Percentiles rank a stretch among this genome's conserved stretches.
phyloP scores from a whole-genome alignment of 176 grass and related monocot species.

The Eragrostis curvula region DNA sequence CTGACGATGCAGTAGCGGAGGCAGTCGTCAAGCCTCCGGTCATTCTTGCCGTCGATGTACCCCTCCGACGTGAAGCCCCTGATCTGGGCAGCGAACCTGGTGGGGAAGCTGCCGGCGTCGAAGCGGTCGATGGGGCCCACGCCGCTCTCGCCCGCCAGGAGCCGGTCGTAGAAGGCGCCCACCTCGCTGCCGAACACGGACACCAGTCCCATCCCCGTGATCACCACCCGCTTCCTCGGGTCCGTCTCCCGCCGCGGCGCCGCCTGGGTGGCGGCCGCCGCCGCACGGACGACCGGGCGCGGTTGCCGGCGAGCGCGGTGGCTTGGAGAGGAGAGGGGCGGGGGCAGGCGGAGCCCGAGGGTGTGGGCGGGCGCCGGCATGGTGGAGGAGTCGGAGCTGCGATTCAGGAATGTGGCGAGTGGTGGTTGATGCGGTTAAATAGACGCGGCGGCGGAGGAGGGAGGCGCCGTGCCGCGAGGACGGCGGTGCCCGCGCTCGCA shows the following conservation, averaged over 20 bases:
- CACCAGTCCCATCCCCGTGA: constrained; percentile 93
- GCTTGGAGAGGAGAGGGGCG: not conserved
- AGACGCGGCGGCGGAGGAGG: not conserved
- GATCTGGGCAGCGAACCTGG: constrained; percentile 91
- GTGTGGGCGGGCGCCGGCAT: constrained; percentile 48
- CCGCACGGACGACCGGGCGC: constrained; percentile 40
- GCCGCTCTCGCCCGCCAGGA: constrained; percentile 85
- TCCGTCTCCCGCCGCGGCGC: constrained; percentile 69
- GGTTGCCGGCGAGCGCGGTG: constrained; percentile 24
- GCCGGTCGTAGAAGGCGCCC: constrained; percentile 74
- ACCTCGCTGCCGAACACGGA: constrained; percentile 91
- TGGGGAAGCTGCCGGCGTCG: constrained; percentile 80
- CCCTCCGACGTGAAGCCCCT: constrained; percentile 86
- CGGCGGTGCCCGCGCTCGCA: not conserved
- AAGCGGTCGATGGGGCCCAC: constrained; percentile 84
- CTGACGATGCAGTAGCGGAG: constrained; percentile 90
- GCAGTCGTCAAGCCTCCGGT: constrained; percentile 80
- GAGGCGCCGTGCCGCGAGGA: constrained; percentile 40
- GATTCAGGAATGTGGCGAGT: not conserved
- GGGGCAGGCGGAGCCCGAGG: constrained; percentile 30
- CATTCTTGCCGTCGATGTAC: constrained; percentile 85
- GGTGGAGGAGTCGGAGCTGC: not conserved
- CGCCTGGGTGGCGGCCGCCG: not conserved
- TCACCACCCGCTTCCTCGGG: constrained; percentile 88
- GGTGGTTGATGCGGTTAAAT: not conserved